Evolutionary conservation across 1,139 yeast genomes (phyloP).

Genomic region (Debaryomyces sp.): DNA sequence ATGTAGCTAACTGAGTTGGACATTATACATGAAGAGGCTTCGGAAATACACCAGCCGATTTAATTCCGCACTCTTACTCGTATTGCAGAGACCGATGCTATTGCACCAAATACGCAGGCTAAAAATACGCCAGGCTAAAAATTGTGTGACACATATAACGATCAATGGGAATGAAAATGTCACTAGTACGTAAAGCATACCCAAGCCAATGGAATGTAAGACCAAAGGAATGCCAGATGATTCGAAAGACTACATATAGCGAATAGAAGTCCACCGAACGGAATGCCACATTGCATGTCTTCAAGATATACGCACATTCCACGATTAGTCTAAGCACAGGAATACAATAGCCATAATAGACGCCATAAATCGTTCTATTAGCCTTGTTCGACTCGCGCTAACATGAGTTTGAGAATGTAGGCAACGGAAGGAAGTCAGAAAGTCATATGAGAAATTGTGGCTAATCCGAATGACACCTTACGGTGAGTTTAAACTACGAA

Average conservation of each 20-base stretch:
- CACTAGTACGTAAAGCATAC: not conserved
- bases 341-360: not conserved
- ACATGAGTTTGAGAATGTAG: not conserved
- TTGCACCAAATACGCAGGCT: not conserved
- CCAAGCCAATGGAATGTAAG: not conserved
- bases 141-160: not conserved
- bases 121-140: too few species aligned
- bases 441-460: not conserved
- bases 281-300: not conserved
- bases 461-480: not conserved
- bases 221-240: not conserved
- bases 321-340: not conserved
- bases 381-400: not conserved
- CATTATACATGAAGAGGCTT: not conserved
- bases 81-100: not conserved
- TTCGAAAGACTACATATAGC: not conserved
- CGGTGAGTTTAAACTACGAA: not conserved
- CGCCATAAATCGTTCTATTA: not conserved
- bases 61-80: not conserved
- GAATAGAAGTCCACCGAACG: not conserved
- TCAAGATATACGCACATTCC: not conserved
- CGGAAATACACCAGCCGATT: not conserved
- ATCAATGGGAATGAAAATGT: not conserved
- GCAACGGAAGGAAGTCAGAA: not conserved
- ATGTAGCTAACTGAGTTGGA: not conserved